A percentile compares a stretch with the other conserved stretches of the same genome.
phyloP scores from a whole-genome alignment of 2,329 filamentous ascomycete species.

The Phialemonium atrogriseum region DNA sequence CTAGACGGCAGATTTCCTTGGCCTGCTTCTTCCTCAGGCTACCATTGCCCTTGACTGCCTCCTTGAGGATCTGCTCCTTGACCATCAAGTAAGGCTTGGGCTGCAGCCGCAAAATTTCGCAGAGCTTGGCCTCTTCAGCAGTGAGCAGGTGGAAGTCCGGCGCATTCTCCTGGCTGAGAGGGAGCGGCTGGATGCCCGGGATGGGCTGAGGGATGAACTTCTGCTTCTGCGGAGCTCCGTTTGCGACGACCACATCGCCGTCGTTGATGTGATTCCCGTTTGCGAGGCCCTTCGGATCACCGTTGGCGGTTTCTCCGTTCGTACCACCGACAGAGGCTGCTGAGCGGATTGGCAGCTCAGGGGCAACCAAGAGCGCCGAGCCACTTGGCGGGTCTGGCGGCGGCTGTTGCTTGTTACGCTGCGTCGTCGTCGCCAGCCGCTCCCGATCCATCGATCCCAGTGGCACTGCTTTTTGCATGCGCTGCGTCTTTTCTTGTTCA shows the following conservation, averaged over 20 bases:
- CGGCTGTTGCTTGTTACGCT: conserved; percentile 59
- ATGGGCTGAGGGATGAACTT: conserved; percentile 49
- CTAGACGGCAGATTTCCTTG: conserved; percentile 74
- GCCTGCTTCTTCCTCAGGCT: conserved; percentile 90
- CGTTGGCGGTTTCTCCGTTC: conserved; percentile 31
- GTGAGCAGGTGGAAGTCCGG: conserved; percentile 81
- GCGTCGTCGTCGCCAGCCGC: conserved; percentile 60
- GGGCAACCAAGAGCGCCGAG: conserved; percentile 67
- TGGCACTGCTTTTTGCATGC: conserved; percentile 61
- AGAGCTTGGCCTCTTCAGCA: conserved; percentile 77
- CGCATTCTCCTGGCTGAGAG: conserved; percentile 65
- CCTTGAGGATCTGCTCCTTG: conserved; percentile 86
- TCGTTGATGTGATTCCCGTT: conserved; percentile 31
- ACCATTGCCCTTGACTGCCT: conserved; percentile 83
- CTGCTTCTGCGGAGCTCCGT: conserved; percentile 34
- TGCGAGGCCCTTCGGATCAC: conserved; percentile 26
- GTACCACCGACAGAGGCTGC: conserved; percentile 21
- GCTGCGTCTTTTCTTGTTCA: conserved; percentile 74
- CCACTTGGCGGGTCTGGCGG: conserved; percentile 65
- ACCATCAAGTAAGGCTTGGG: conserved; percentile 94
- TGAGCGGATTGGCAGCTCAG: conserved; percentile 62
- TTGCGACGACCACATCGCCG: conserved; percentile 18
- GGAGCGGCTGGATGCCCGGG: conserved; percentile 54
- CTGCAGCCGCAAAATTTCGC: conserved; percentile 73
- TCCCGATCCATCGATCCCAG: conserved; percentile 81